phyloP scores from a whole-genome alignment of 208 protist genomes.

The Leptomonas seymouri region DNA sequence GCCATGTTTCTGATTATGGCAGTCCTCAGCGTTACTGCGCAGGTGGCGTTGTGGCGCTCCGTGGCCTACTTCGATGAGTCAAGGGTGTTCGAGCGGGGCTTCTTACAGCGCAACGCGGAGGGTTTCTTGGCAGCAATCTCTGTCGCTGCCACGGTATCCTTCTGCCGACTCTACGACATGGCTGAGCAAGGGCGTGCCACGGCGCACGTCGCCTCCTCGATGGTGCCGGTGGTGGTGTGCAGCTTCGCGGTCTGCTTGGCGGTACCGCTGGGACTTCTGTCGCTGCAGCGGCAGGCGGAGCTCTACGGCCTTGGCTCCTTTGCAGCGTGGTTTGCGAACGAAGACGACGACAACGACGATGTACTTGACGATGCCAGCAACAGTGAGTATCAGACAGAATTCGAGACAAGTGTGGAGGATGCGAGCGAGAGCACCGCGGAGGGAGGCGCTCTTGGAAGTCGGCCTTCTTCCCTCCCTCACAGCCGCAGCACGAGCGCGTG shows the following conservation, averaged over 20 bases:
- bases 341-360: constrained; percentile 35
- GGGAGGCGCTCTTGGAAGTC: too few relatives aligned
- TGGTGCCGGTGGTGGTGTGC: constrained; percentile 58
- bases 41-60: constrained; percentile 48
- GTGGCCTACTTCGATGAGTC: constrained; percentile 55
- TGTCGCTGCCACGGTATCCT: constrained; percentile 61
- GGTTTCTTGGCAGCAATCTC: constrained; percentile 61
- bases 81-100: constrained; percentile 26
- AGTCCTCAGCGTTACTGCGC: constrained; percentile 49
- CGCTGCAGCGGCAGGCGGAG: constrained; percentile 64
- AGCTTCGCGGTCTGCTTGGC: constrained; percentile 55
- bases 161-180: constrained; percentile 50
- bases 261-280: constrained; percentile 72
- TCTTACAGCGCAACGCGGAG: constrained; percentile 70
- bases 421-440: too few relatives aligned
- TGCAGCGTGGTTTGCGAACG: constrained; percentile 30
- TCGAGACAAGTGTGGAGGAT: constrained; percentile 7
- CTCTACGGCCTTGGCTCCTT: constrained; percentile 39
- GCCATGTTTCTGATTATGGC: constrained; percentile 41
- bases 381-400: background rate
- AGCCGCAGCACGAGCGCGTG: background rate
- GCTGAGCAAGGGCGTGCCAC: constrained; percentile 30
- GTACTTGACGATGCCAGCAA: constrained; percentile 1
- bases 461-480: background rate
- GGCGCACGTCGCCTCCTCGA: constrained; percentile 33